Evolutionary conservation across 2,329 filamentous ascomycete species (phyloP).

Genomic region (Sarocladiaceae sp.): DNA sequence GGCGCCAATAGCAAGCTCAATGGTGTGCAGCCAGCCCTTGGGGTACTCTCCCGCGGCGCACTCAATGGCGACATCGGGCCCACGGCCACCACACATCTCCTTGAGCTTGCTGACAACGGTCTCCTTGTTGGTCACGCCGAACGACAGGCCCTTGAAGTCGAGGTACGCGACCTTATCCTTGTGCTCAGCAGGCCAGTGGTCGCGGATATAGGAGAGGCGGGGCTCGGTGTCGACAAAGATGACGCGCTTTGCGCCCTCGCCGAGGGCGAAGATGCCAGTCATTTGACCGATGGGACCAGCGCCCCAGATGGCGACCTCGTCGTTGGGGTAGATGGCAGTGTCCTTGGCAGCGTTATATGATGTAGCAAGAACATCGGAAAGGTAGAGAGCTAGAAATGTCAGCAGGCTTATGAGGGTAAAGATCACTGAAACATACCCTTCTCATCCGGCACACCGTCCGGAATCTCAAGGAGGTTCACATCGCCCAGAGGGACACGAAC

Average conservation of each 20-base stretch:
- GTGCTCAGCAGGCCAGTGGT: constrained; percentile 47
- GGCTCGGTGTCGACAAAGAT: constrained; percentile 73
- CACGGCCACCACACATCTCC: constrained; percentile 64
- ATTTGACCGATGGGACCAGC: constrained; percentile 84
- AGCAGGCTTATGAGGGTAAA: constrained; percentile 11
- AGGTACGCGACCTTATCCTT: constrained; percentile 56
- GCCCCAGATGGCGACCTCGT: constrained; percentile 78
- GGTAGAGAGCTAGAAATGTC: constrained; percentile 47
- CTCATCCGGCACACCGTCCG: constrained; percentile 75
- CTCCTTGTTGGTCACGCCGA: constrained; percentile 49
- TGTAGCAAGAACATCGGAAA: constrained; percentile 75
- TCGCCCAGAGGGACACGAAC: constrained; percentile 75
- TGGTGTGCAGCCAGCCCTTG: constrained; percentile 54
- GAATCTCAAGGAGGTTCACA: constrained; percentile 73
- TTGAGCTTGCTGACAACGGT: constrained; percentile 68
- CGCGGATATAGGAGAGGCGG: constrained; percentile 62
- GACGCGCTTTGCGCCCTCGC: constrained; percentile 67
- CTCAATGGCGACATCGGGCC: constrained; percentile 70
- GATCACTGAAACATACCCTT: constrained; percentile 42
- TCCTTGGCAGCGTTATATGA: constrained; percentile 79
- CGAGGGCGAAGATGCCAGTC: constrained; percentile 66
- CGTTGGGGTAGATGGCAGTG: constrained; percentile 70
- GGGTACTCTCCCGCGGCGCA: constrained; percentile 55
- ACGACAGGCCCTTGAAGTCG: constrained; percentile 56
- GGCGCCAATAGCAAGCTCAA: constrained; percentile 54